A percentile compares a stretch with the other conserved stretches of the same genome.
Evolutionary conservation across 352 stramenopile species (phyloP).

Genomic region (Pilasporangium apinafurcum): DNA sequence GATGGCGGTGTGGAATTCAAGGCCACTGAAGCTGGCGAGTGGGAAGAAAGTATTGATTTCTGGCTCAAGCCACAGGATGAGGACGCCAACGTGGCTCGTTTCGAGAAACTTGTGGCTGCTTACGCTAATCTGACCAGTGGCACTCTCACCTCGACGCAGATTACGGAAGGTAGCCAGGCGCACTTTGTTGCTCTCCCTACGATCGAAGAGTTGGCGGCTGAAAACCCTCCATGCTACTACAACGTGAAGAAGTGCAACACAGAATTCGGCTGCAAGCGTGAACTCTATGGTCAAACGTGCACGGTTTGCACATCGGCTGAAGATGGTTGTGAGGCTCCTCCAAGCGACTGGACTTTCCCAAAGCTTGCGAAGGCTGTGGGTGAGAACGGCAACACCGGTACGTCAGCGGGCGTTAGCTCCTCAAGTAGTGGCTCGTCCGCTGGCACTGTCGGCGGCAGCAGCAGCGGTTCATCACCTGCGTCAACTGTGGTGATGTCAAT

Average conservation of each 20-base stretch:
- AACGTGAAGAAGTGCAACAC: conserved; percentile 60
- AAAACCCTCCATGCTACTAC: conserved; percentile 63
- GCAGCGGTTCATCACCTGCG: neutral
- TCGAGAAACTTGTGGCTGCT: conserved; percentile 37
- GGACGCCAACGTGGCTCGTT: conserved; percentile 36
- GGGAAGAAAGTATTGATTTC: conserved; percentile 55
- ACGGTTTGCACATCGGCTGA: conserved; percentile 44
- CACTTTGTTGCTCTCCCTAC: conserved; percentile 54
- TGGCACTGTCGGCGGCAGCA: neutral
- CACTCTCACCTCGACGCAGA: conserved; percentile 19
- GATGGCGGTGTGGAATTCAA: conserved; percentile 57
- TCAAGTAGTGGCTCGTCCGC: neutral
- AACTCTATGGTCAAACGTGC: conserved; percentile 58
- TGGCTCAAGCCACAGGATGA: conserved; percentile 66
- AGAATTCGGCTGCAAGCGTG: conserved; percentile 43
- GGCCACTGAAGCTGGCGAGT: conserved; percentile 23
- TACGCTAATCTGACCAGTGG: conserved; percentile 50
- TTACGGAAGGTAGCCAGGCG: conserved; percentile 21
- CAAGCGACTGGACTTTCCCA: conserved; percentile 43
- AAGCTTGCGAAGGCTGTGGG: conserved; percentile 40
- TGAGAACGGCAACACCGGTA: conserved; percentile 33
- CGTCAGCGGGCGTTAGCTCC: conserved; percentile 2
- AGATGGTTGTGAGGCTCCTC: conserved; percentile 28
- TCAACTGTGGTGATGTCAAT: neutral
- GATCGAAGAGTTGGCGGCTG: conserved; percentile 25